Conservation (phyloP, 768 basidiomycete genomes). For the Tricholomella constricta region DNA sequence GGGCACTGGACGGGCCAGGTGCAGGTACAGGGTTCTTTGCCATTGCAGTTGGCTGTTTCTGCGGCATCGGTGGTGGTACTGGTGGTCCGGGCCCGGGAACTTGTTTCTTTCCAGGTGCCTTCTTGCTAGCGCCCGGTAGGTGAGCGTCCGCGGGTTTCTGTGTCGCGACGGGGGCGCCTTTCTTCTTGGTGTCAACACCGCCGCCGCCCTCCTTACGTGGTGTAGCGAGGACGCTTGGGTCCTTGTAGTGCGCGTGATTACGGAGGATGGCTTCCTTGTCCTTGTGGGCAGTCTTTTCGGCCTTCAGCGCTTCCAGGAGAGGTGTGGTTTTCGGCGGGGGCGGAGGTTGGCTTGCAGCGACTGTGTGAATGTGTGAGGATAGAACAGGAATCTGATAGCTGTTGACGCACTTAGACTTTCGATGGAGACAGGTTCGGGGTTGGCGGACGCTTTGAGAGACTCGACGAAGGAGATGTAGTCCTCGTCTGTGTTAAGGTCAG, state of each 20-base stretch:
- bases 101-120: conserved; percentile 1
- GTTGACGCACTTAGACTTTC: conserved; percentile 61
- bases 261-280: conserved; percentile 75
- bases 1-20: background rate
- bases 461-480: conserved; percentile 84
- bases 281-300: conserved; percentile 71
- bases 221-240: conserved; percentile 32
- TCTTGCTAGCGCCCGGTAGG: conserved; percentile 5
- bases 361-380: conserved; percentile 33
- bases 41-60: background rate
- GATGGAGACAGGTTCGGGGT: conserved; percentile 58
- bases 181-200: conserved; percentile 10
- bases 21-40: background rate
- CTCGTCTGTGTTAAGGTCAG: conserved; percentile 58
- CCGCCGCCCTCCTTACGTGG: conserved; percentile 37
- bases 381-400: background rate
- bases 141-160: background rate
- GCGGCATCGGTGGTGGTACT: conserved; percentile 6
- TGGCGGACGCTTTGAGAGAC: conserved; percentile 55
- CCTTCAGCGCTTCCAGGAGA: conserved; percentile 89
- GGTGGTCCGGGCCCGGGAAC: background rate
- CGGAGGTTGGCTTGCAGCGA: conserved; percentile 62
- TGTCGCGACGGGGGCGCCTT: background rate
- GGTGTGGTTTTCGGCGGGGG: conserved; percentile 82
- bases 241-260: conserved; percentile 74